Percentiles rank a stretch among this genome's conserved stretches.
Conservation (phyloP, 169 alveolate species). For the Cryptosporidium felis region DNA sequence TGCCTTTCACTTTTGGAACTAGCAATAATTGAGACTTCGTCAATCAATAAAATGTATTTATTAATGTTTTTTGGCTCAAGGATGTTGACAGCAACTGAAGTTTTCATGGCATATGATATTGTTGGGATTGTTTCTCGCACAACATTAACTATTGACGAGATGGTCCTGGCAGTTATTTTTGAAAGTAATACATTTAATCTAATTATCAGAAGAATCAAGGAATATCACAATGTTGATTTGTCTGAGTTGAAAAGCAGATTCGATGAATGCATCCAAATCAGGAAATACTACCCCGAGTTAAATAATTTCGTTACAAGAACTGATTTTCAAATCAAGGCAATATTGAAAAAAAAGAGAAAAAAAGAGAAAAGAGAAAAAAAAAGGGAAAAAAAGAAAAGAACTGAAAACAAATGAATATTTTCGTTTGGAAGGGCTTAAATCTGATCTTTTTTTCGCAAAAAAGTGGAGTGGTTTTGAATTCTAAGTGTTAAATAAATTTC, state of each 20-base stretch:
- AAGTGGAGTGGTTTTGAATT: too few relatives aligned
- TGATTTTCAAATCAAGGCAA: background rate
- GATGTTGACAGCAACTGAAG: background rate
- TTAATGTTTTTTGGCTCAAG: slow-evolving; percentile 10
- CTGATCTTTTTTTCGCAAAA: too few relatives aligned
- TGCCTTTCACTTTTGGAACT: background rate
- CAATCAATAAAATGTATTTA: background rate
- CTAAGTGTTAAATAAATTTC: too few relatives aligned
- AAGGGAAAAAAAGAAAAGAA: background rate
- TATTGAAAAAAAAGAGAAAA: background rate
- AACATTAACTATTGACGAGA: too few relatives aligned
- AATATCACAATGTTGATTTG: background rate
- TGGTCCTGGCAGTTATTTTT: too few relatives aligned
- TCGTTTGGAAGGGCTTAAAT: too few relatives aligned
- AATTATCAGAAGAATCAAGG: too few relatives aligned
- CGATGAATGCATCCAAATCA: background rate
- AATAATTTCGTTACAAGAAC: background rate
- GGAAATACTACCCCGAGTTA: background rate
- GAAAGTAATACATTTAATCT: too few relatives aligned
- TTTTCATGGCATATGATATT: background rate
- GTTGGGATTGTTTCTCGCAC: too few relatives aligned
- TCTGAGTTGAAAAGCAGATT: background rate
- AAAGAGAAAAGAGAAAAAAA: background rate
- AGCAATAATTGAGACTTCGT: background rate
- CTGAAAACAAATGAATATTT: background rate